Evolutionary conservation across 2,329 filamentous ascomycete genomes (phyloP).

Genomic region (Paracorniculantispora psalliotae): DNA sequence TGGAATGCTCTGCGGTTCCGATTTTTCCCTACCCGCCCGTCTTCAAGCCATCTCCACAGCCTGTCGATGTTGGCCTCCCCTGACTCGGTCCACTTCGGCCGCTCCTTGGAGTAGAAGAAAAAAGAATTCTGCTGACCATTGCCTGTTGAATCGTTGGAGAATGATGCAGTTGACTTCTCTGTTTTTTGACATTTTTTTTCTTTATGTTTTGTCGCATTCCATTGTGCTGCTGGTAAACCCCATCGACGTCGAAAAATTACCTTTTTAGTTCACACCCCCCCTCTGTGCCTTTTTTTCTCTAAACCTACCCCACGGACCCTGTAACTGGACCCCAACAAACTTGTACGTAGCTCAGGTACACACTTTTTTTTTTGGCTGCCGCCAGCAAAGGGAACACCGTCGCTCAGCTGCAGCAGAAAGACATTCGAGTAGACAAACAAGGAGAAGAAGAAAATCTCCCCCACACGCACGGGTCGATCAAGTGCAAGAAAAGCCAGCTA

Average conservation of each 20-base stretch:
- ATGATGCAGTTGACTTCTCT: not conserved
- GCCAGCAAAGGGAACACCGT: not conserved
- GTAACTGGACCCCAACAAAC: conserved; percentile 14
- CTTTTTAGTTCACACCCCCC: not conserved
- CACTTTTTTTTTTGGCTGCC: not conserved
- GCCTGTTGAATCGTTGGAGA: not conserved
- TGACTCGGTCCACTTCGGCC: conserved; percentile 11
- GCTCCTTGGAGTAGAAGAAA: not conserved
- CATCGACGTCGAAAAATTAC: conserved; percentile 1
- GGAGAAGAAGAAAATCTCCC: not conserved
- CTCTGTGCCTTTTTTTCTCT: conserved; percentile 4
- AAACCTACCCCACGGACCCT: conserved; percentile 13
- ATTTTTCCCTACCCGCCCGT: conserved; percentile 6
- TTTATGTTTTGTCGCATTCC: not conserved
- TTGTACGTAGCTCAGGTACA: conserved; percentile 12
- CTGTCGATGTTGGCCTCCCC: not conserved
- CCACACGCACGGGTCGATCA: conserved; percentile 3
- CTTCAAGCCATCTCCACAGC: not conserved
- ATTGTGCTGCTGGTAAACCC: not conserved
- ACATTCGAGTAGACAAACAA: not conserved
- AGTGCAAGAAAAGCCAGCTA: not conserved
- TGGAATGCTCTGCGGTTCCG: not conserved
- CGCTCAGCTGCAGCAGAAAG: not conserved
- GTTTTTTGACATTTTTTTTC: not conserved
- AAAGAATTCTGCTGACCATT: not conserved